Percentiles rank a stretch among this genome's conserved stretches.
Evolutionary conservation across 192 early-diverging fungal genomes (phyloP).

Genomic region (Umbelopsis vinacea): DNA sequence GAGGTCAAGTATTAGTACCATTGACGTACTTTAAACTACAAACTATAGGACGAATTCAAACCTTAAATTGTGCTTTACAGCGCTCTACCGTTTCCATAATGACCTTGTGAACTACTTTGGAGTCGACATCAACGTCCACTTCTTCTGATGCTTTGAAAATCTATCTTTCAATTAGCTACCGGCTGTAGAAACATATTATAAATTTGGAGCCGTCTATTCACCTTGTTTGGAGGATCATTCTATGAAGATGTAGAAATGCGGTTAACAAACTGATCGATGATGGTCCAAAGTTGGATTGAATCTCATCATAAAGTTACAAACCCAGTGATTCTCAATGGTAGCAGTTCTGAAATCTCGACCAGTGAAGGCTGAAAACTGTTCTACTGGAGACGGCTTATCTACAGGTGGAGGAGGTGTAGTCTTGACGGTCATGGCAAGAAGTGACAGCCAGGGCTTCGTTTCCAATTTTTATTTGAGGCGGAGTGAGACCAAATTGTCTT

Average conservation of each 20-base stretch:
- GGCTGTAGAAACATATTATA: neutral
- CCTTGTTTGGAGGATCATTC: constrained; percentile 58
- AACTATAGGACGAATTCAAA: neutral
- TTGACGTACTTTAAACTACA: neutral
- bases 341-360: constrained; percentile 49
- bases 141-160: constrained; percentile 26
- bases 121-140: constrained; percentile 3
- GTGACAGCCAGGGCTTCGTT: neutral
- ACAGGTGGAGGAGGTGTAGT: neutral
- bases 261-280: neutral
- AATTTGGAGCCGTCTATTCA: constrained; percentile 1
- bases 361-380: neutral
- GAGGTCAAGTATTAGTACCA: neutral
- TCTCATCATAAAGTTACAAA: neutral
- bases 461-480: constrained; percentile 9
- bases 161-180: neutral
- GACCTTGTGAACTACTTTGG: constrained; percentile 11
- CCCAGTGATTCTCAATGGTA: constrained; percentile 53
- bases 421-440: neutral
- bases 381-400: neutral
- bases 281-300: neutral
- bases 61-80: constrained; percentile 5
- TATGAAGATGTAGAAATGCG: neutral
- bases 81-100: neutral
- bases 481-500: neutral